phyloP scores from a whole-genome alignment of 2,329 filamentous ascomycete genomes.

The Colletotrichum sp. region DNA sequence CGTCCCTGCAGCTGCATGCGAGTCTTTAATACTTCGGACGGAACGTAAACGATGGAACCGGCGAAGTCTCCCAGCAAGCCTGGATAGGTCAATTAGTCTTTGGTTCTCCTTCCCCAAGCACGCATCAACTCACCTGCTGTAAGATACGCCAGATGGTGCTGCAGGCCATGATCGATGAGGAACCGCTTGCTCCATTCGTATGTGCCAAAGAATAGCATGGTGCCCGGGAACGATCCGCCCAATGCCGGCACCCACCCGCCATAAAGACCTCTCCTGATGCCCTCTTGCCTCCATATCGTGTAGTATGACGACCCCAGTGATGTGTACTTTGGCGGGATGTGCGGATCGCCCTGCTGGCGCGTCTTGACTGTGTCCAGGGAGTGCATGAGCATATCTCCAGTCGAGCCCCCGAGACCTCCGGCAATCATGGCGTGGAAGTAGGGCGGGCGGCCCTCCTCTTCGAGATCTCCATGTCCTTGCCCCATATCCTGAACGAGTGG shows the following conservation, averaged over 20 bases:
- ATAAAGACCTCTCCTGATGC: constrained; percentile 84
- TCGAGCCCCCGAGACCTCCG: constrained; percentile 89
- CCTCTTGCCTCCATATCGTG: constrained; percentile 93
- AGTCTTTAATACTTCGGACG: constrained; percentile 98
- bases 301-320: constrained; percentile 90
- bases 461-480: constrained; percentile 36
- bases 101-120: not conserved
- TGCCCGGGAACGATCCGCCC: constrained; percentile 90
- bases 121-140: constrained; percentile 66
- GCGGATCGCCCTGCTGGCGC: constrained; percentile 93
- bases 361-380: constrained; percentile 99
- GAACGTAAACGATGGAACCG: constrained; percentile 92
- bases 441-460: constrained; percentile 47
- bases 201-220: constrained; percentile 92
- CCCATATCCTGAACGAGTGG: constrained; percentile 16
- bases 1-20: constrained; percentile 92
- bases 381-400: constrained; percentile 98
- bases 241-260: constrained; percentile 93
- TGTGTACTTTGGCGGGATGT: constrained; percentile 90
- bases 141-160: constrained; percentile 85
- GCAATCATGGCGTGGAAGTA: constrained; percentile 81
- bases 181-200: constrained; percentile 95
- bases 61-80: constrained; percentile 94
- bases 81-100: constrained; percentile 34
- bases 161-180: constrained; percentile 84